Base-by-base conservation (phyloP, 1,284 basidiomycete species). In the Apiotrichum mycotoxinovorans region DNA sequence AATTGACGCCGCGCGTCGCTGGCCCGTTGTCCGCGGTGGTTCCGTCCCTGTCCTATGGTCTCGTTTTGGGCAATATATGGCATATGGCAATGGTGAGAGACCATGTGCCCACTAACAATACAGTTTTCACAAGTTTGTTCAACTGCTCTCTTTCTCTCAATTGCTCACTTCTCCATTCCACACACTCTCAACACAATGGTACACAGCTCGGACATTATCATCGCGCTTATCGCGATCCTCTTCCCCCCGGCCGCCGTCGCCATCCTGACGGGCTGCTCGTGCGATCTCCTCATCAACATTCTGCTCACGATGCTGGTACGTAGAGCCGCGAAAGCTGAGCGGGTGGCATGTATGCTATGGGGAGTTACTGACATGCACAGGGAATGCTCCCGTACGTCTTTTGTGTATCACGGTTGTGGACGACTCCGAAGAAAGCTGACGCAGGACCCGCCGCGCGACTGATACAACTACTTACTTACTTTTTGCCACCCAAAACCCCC, bases 201-300 rank as follows among this genome's bases (percentile, higher is more conserved):
- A 54, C 58, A 62, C 60, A 71, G 69, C 35, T 73, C 70, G 26
- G 76, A 78, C 56, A 69, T 78, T 54, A 52, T 76, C 56, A 58
- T 62, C 33, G 60, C 60, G 15, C 70, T 78, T 52, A 71, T 78
- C 56, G 60, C 90, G 18, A 89, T 95, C 72, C 67, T 81, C 65
- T 80, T 80, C 72, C 80, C 80, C 3, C 80, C 80, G 25, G 78
- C 77, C 3, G 76, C 87, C 0, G 88, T 84, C 10, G 83, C 79
- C 1, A 84, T 90, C 69, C 80, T 91, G 62, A 85, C 87, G 1
- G 88, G 88, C 25, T 90, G 87, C 74, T 82, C 82, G 55, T 88
- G 86, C 69, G 88, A 90, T 73, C 79, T 90, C 40, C 80, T 90
- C 62, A 89, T 92, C 79, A 90, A 88, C 78, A 83, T 90, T 58